phyloP scores from a whole-genome alignment of 805 yeast genomes.

The Kuraishia molischiana region DNA sequence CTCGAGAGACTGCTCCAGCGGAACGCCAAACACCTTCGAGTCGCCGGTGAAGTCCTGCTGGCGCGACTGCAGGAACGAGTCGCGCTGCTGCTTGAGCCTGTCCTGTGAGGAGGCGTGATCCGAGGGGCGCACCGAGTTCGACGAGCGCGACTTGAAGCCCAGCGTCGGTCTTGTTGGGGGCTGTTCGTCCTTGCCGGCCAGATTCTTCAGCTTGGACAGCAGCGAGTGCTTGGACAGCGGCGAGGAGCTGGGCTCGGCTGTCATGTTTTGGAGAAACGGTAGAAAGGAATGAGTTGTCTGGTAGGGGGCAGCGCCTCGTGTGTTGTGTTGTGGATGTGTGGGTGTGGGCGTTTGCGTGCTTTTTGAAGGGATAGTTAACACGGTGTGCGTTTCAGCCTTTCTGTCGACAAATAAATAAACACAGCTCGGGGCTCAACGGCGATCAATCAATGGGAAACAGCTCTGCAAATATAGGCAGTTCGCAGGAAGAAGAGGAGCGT shows the following conservation, averaged over 20 bases:
- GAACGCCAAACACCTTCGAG: conserved; percentile 68
- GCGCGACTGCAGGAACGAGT: conserved; percentile 32
- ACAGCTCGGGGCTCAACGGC: too few species aligned
- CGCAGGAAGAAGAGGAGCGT: too few species aligned
- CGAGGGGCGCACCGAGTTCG: conserved; percentile 27
- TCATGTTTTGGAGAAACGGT: too few species aligned
- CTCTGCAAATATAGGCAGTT: too few species aligned
- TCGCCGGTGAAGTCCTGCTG: conserved; percentile 33
- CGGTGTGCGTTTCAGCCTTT: too few species aligned
- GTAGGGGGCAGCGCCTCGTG: too few species aligned
- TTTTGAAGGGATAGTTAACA: too few species aligned
- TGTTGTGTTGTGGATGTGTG: too few species aligned
- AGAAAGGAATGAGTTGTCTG: too few species aligned
- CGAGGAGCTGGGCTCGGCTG: conserved; percentile 12
- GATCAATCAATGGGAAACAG: too few species aligned
- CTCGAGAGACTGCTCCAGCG: conserved; percentile 57
- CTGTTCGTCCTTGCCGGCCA: conserved; percentile 8
- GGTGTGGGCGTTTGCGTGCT: too few species aligned
- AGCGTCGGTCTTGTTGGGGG: conserved; percentile 30
- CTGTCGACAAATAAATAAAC: too few species aligned
- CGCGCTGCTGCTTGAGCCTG: conserved; percentile 34
- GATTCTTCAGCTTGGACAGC: conserved; percentile 20
- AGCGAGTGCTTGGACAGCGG: conserved; percentile 17
- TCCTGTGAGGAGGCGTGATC: conserved; percentile 20
- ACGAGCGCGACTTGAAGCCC: conserved; percentile 40